Evolutionary conservation across 2,329 filamentous ascomycete genomes (phyloP).

Genomic region (Aureobasidium sp.): DNA sequence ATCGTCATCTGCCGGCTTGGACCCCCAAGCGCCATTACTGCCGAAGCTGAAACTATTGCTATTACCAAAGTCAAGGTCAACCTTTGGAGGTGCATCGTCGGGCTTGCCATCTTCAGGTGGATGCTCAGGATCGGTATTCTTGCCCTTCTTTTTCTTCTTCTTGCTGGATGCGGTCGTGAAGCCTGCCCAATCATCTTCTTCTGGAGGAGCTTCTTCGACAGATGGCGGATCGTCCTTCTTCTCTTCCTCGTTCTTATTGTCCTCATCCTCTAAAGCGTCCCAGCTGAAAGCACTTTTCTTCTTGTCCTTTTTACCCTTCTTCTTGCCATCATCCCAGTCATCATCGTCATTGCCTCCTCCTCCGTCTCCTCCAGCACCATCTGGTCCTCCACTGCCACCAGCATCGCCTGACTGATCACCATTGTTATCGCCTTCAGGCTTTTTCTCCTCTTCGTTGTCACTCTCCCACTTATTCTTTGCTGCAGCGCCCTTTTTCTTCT

Average conservation of each 20-base stretch:
- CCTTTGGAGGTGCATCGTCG: slow-evolving; percentile 40
- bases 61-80: slow-evolving; percentile 40
- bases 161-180: slow-evolving; percentile 23
- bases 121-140: slow-evolving; percentile 21
- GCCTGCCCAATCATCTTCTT: slow-evolving; percentile 23
- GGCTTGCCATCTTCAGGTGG: slow-evolving; percentile 30
- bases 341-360: slow-evolving; percentile 31
- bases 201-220: slow-evolving; percentile 13
- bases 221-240: background rate
- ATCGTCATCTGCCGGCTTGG: slow-evolving; percentile 24
- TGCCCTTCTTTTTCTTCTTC: slow-evolving; percentile 32
- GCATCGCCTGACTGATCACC: slow-evolving; percentile 27
- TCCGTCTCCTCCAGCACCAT: slow-evolving; percentile 26
- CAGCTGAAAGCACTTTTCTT: slow-evolving; percentile 21
- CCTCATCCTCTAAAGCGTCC: slow-evolving; percentile 17
- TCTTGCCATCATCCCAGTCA: slow-evolving; percentile 26
- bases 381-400: slow-evolving; percentile 29
- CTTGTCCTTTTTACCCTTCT: slow-evolving; percentile 32
- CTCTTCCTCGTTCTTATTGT: slow-evolving; percentile 9
- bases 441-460: slow-evolving; percentile 41
- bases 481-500: slow-evolving; percentile 44
- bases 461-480: slow-evolving; percentile 36
- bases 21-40: slow-evolving; percentile 25
- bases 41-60: slow-evolving; percentile 29
- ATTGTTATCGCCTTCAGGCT: slow-evolving; percentile 37